phyloP scores from a whole-genome alignment of 768 basidiomycete genomes.

The Phaffia tasmanica region DNA sequence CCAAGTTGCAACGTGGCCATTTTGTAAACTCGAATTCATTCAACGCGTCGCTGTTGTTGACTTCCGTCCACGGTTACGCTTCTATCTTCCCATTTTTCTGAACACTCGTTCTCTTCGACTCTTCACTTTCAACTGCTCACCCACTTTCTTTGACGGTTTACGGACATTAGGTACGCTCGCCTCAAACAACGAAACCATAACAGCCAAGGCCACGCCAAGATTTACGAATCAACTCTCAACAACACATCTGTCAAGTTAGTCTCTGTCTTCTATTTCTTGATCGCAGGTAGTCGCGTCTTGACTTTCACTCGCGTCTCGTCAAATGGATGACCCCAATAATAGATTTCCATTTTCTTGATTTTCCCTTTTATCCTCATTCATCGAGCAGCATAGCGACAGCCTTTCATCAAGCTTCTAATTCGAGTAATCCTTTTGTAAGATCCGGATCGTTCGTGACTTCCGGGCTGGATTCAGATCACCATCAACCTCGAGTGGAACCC shows the following conservation, averaged over 20 bases:
- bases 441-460: not conserved
- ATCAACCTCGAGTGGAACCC: conserved; percentile 5
- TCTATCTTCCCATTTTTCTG: not conserved
- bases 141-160: not conserved
- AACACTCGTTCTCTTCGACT: not conserved
- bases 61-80: not conserved
- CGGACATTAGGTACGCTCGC: conserved; percentile 13
- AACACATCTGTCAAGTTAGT: conserved; percentile 26
- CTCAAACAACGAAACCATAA: conserved; percentile 19
- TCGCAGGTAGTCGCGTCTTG: not conserved
- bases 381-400: conserved; percentile 22
- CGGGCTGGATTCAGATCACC: conserved; percentile 3
- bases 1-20: too few relatives aligned
- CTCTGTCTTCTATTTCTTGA: not conserved
- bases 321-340: not conserved
- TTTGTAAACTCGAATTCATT: not conserved
- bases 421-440: too few relatives aligned
- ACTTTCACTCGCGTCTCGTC: too few relatives aligned
- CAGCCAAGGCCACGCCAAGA: conserved; percentile 4
- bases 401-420: conserved; percentile 12
- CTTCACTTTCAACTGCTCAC: not conserved
- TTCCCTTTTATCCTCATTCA: not conserved
- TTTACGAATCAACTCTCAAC: conserved; percentile 22
- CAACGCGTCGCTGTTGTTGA: not conserved
- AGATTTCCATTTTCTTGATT: not conserved